These are phyloP conservation scores for Fragaria ananassa DNA, from an alignment of 306 rosid genomes.

Conservation along the genomic window DNA sequence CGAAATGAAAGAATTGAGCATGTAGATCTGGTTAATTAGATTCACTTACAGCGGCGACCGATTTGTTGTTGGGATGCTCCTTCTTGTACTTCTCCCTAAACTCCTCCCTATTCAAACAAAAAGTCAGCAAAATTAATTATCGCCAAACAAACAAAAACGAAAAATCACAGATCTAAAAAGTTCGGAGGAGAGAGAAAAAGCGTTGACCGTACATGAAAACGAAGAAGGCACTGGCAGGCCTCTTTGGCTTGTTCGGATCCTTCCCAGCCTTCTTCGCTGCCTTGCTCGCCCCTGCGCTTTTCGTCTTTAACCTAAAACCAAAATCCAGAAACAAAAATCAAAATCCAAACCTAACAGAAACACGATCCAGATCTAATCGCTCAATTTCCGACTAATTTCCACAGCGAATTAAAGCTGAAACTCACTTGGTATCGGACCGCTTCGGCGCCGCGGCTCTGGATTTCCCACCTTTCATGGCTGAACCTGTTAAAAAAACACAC, in stretches of 20 bases:
- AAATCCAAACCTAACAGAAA: neutral
- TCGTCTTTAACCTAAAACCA: conserved; percentile 60
- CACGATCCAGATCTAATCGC: conserved; percentile 21
- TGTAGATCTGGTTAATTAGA: neutral
- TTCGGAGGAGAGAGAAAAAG: neutral
- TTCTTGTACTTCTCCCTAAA: conserved; percentile 68
- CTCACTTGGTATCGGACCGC: conserved; percentile 50
- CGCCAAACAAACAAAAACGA: too few relatives aligned
- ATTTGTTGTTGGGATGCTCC: conserved; percentile 75
- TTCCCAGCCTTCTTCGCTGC: conserved; percentile 59
- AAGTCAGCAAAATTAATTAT: neutral
- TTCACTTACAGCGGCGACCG: conserved; percentile 63
- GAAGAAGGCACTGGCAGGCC: conserved; percentile 95
- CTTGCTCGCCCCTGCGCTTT: conserved; percentile 57
- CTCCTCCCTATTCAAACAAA: conserved; percentile 48
- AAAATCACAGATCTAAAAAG: neutral
- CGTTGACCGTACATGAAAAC: conserved; percentile 66
- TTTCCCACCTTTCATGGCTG: conserved; percentile 63
- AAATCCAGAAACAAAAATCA: neutral
- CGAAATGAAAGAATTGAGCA: neutral
- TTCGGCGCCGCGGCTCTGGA: conserved; percentile 51
- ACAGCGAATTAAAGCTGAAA: neutral
- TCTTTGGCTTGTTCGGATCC: conserved; percentile 94
- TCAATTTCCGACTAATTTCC: neutral
- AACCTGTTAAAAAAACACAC: conserved; percentile 16